Evolutionary conservation across 2,329 filamentous ascomycete genomes (phyloP).

Genomic region (Sporothrix variecibatus): DNA sequence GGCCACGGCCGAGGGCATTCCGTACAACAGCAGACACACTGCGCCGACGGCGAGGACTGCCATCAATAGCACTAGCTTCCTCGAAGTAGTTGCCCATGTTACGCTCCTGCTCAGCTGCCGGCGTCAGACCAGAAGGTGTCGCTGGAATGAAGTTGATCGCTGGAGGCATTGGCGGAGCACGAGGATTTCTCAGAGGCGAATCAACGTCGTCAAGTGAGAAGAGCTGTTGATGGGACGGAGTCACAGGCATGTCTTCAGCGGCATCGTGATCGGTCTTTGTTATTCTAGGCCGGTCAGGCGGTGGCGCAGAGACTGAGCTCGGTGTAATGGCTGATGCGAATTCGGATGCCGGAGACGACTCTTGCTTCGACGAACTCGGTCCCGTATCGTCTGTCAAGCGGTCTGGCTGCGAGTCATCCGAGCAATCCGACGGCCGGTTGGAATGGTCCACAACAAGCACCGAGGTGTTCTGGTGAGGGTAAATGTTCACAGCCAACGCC

Average conservation of each 20-base stretch:
- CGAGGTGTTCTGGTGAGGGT: slow-evolving; percentile 65
- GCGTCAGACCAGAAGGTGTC: slow-evolving; percentile 62
- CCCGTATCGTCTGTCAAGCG: slow-evolving; percentile 25
- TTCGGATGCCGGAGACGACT: slow-evolving; percentile 33
- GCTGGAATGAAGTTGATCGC: slow-evolving; percentile 63
- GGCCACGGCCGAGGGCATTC: slow-evolving; percentile 46
- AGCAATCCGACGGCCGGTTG: slow-evolving; percentile 51
- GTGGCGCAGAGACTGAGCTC: slow-evolving; percentile 1
- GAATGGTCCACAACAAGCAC: slow-evolving; percentile 62
- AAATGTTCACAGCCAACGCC: slow-evolving; percentile 63
- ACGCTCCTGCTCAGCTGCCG: slow-evolving; percentile 53
- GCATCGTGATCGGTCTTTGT: slow-evolving; percentile 40
- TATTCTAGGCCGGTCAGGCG: background rate
- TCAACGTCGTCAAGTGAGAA: slow-evolving; percentile 57
- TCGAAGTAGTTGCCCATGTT: slow-evolving; percentile 59
- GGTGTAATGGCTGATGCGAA: background rate
- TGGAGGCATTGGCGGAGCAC: slow-evolving; percentile 57
- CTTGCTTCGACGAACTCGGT: slow-evolving; percentile 21
- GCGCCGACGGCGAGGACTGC: slow-evolving; percentile 41
- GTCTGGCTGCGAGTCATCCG: slow-evolving; percentile 36
- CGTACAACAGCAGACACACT: slow-evolving; percentile 53
- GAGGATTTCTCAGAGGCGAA: slow-evolving; percentile 63
- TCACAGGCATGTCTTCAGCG: slow-evolving; percentile 43
- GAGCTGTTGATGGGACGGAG: slow-evolving; percentile 55
- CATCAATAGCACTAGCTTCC: slow-evolving; percentile 34